These are phyloP conservation scores for Copromyces sp. DNA, from an alignment of 495 filamentous ascomycete genomes.

Conservation along the genomic window DNA sequence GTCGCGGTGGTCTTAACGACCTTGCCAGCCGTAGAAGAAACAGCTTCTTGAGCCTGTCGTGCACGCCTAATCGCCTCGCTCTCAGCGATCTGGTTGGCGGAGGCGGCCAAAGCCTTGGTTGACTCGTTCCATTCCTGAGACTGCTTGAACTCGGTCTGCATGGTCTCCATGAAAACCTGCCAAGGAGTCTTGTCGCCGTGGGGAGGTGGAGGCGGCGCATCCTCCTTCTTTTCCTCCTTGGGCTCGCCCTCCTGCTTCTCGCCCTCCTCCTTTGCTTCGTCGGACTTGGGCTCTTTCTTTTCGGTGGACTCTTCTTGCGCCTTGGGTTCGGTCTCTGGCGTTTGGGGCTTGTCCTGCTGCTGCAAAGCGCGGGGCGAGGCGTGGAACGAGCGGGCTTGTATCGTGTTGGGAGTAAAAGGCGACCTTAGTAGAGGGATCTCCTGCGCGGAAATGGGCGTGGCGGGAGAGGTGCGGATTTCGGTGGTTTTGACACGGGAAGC, in stretches of 20 bases:
- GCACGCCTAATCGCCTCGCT: conserved; percentile 85
- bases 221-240: conserved; percentile 55
- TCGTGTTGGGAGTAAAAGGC: conserved; percentile 30
- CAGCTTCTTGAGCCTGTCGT: conserved; percentile 69
- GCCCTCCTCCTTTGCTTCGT: conserved; percentile 39
- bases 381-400: conserved; percentile 34
- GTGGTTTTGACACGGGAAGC: conserved; percentile 11
- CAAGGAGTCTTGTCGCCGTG: conserved; percentile 97
- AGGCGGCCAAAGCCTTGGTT: conserved; percentile 83
- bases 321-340: conserved; percentile 17
- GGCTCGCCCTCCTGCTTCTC: conserved; percentile 33
- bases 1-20: conserved; percentile 77
- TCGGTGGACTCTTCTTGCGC: conserved; percentile 26
- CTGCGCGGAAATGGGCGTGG: conserved; percentile 16
- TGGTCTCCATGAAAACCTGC: conserved; percentile 95
- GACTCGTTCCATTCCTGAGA: conserved; percentile 99
- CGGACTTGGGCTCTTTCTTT: conserved; percentile 18
- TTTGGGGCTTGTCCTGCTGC: conserved; percentile 23
- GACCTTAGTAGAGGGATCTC: conserved; percentile 30
- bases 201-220: conserved; percentile 80
- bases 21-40: conserved; percentile 58
- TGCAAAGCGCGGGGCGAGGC: conserved; percentile 24
- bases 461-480: conserved; percentile 13
- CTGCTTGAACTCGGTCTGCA: conserved; percentile 84
- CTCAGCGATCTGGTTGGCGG: conserved; percentile 84